phyloP scores from a whole-genome alignment of 2,329 filamentous ascomycete species.

The Stagonosporopsis chrysanthemi region DNA sequence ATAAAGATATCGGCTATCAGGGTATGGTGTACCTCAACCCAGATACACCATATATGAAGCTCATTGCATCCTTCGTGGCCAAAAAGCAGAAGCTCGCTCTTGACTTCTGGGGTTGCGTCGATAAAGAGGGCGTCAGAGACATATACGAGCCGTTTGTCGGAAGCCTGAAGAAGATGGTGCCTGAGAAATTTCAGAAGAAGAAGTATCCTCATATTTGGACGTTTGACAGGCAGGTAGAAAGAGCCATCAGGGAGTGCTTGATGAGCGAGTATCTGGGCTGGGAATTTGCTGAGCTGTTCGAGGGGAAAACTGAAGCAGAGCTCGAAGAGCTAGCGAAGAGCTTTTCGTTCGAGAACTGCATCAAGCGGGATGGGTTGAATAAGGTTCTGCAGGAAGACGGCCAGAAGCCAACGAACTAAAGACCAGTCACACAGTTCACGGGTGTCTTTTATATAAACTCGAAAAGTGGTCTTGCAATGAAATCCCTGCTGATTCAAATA shows the following conservation, averaged over 20 bases:
- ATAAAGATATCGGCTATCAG: constrained; percentile 27
- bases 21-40: constrained; percentile 25
- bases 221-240: constrained; percentile 1
- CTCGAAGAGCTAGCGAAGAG: not conserved
- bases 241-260: not conserved
- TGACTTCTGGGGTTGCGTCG: constrained; percentile 22
- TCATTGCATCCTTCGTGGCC: constrained; percentile 20
- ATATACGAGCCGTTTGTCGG: constrained; percentile 21
- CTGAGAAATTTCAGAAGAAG: constrained; percentile 1
- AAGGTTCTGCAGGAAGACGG: not conserved
- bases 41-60: constrained; percentile 18
- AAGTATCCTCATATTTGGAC: constrained; percentile 2
- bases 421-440: too few species aligned
- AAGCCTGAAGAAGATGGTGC: constrained; percentile 3
- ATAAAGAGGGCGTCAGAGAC: constrained; percentile 20
- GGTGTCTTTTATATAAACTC: too few species aligned
- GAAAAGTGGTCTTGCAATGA: too few species aligned
- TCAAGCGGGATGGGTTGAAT: not conserved
- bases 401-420: not conserved
- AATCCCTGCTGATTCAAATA: too few species aligned
- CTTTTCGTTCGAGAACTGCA: not conserved
- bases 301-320: not conserved
- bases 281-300: constrained; percentile 1
- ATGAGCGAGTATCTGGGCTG: not conserved
- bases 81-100: constrained; percentile 22